Conservation (phyloP, 257 asterid species). For the Nicotiana benthamiana region DNA sequence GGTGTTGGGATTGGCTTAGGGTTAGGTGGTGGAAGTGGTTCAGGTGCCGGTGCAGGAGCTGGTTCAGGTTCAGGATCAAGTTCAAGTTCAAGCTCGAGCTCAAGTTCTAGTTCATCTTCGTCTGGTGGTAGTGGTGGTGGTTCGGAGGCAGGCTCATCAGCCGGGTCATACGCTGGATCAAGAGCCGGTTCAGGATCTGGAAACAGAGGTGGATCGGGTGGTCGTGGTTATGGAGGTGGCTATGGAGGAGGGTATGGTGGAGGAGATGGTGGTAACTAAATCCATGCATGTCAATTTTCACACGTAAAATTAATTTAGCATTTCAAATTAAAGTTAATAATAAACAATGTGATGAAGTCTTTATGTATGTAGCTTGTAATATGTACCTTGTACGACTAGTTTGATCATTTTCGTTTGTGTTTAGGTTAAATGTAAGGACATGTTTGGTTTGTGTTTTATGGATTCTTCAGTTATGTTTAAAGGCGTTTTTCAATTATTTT, state of each 20-base stretch:
- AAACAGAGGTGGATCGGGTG: conserved; percentile 8
- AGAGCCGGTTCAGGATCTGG: conserved; percentile 53
- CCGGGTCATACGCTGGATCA: conserved; percentile 61
- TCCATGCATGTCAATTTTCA: not conserved
- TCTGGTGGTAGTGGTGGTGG: conserved; percentile 35
- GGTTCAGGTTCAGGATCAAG: conserved; percentile 28
- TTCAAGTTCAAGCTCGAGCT: conserved; percentile 19
- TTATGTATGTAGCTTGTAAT: not conserved
- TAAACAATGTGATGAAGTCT: not conserved
- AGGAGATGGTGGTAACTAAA: conserved; percentile 40
- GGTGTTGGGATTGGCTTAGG: conserved; percentile 31
- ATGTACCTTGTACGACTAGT: not conserved
- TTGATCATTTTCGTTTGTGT: not conserved
- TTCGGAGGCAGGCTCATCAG: conserved; percentile 57
- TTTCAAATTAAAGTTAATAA: not conserved
- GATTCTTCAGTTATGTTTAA: not conserved
- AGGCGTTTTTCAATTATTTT: no score
- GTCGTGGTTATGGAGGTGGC: conserved; percentile 23
- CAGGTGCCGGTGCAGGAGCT: conserved; percentile 20
- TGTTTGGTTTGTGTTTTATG: not conserved
- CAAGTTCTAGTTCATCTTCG: conserved; percentile 24
- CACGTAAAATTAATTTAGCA: not conserved
- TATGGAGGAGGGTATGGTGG: conserved; percentile 34
- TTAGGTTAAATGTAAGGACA: not conserved
- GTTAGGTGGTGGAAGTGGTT: conserved; percentile 25